Percentiles rank a stretch among this genome's conserved stretches.
phyloP scores from a whole-genome alignment of 495 filamentous ascomycete genomes.

The Tuber umbilicatum region DNA sequence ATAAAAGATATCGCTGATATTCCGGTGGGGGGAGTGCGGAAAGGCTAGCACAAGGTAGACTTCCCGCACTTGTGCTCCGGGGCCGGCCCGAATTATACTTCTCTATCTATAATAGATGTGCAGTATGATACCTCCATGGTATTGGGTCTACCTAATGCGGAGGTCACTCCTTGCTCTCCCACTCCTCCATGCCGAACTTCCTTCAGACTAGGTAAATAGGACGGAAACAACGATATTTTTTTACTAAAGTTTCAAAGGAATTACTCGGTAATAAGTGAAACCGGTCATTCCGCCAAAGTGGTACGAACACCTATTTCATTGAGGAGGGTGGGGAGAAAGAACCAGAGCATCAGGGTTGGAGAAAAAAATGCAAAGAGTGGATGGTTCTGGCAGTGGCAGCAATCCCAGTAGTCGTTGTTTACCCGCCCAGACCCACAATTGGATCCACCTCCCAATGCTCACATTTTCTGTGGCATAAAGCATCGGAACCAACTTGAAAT shows the following conservation, averaged over 20 bases:
- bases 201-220: background rate
- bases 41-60: background rate
- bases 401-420: constrained; percentile 1
- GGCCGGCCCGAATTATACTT: background rate
- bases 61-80: background rate
- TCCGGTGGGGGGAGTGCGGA: background rate
- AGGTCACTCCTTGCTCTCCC: background rate
- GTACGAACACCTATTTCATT: background rate
- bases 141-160: background rate
- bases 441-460: constrained; percentile 1
- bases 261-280: background rate
- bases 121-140: background rate
- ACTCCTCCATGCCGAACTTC: background rate
- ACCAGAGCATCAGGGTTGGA: background rate
- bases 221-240: background rate
- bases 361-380: background rate
- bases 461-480: background rate
- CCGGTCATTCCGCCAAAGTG: background rate
- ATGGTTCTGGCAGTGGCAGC: background rate
- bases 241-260: background rate
- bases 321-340: background rate
- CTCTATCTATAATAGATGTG: background rate
- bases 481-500: background rate
- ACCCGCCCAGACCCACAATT: constrained; percentile 4
- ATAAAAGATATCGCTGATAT: background rate